Evolutionary conservation across 352 stramenopile genomes (phyloP).

Genomic region (Saprolegnia parasitica): DNA sequence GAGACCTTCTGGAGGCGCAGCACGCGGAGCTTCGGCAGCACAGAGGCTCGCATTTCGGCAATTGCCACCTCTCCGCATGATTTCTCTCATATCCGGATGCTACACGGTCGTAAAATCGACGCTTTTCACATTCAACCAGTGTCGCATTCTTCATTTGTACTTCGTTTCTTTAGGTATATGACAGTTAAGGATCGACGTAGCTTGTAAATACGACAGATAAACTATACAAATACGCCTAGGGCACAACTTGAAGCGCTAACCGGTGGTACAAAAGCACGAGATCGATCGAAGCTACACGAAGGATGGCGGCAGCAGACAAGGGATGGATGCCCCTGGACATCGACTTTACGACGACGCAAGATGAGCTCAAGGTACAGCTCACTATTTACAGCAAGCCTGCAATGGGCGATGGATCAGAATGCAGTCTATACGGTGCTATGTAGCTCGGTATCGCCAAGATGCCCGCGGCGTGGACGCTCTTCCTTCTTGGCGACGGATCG

Average conservation of each 20-base stretch:
- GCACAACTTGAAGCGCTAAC: conserved; percentile 5
- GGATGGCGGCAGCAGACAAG: background rate
- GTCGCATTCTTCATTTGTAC: background rate
- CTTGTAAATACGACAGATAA: background rate
- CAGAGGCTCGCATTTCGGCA: background rate
- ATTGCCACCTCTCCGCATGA: background rate
- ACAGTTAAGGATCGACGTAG: background rate
- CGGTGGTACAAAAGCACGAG: conserved; percentile 20
- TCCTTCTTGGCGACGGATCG: conserved; percentile 80
- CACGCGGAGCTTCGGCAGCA: conserved; percentile 36
- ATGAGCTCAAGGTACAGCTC: conserved; percentile 18
- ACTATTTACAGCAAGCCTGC: background rate
- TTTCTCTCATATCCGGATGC: background rate
- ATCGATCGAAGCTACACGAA: conserved; percentile 8
- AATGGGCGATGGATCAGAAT: too few species aligned
- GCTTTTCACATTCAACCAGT: background rate
- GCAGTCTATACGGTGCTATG: background rate
- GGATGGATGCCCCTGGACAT: conserved; percentile 28
- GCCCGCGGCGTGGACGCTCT: conserved; percentile 65
- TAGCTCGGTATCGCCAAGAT: conserved; percentile 38
- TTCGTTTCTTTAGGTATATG: too few species aligned
- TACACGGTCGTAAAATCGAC: conserved; percentile 11
- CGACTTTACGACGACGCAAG: conserved; percentile 23
- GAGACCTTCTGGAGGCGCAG: conserved; percentile 52
- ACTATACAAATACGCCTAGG: background rate